Percentiles rank a stretch among this genome's conserved stretches.
Conservation (phyloP, 192 early-diverging fungal species). For the Rhizophagus clarus region DNA sequence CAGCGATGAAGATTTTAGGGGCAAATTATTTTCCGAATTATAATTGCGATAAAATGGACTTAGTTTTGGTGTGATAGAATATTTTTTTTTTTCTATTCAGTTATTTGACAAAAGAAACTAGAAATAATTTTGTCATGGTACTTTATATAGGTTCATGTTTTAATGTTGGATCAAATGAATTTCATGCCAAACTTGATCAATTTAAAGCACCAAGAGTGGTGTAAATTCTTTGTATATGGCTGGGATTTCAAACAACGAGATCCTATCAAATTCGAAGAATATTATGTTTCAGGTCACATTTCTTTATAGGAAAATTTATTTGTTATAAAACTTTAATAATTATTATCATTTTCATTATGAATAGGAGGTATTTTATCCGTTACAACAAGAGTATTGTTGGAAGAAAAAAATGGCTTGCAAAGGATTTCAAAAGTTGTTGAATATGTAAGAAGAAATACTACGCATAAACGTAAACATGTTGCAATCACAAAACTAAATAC, state of each 20-base stretch:
- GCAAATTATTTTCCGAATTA: background rate
- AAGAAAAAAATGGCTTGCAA: background rate
- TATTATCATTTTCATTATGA: background rate
- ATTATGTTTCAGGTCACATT: background rate
- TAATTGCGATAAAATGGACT: background rate
- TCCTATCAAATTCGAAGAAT: background rate
- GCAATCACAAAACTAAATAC: background rate
- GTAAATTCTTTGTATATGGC: background rate
- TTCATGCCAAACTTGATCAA: slow-evolving; percentile 11
- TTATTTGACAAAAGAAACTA: background rate
- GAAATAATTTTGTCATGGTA: background rate
- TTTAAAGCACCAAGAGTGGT: background rate
- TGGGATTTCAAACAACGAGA: background rate
- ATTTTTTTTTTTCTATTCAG: background rate
- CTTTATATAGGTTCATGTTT: background rate
- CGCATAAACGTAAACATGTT: too few species aligned
- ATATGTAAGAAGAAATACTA: background rate
- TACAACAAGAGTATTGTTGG: background rate
- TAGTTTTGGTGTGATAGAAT: background rate
- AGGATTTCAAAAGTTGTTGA: background rate
- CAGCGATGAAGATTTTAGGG: background rate
- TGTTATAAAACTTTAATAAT: background rate
- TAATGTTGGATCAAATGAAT: background rate
- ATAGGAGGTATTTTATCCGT: background rate
- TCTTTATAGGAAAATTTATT: background rate